phyloP scores from a whole-genome alignment of 495 filamentous ascomycete species.

The Amniculicola lignicola region DNA sequence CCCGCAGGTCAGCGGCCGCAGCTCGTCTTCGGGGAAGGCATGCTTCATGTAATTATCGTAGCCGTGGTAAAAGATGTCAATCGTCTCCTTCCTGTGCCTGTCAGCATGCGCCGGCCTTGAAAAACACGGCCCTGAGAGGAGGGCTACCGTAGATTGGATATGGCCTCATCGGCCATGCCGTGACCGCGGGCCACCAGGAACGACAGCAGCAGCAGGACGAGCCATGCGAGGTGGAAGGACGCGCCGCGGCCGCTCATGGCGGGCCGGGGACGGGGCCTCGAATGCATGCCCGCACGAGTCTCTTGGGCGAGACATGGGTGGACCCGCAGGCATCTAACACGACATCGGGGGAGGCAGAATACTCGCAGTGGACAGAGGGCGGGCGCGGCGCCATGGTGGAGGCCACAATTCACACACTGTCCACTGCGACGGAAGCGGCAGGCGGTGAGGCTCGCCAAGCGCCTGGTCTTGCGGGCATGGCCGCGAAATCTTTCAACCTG shows the following conservation, averaged over 20 bases:
- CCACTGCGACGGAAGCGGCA: too few relatives aligned
- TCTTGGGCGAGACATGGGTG: slow-evolving; percentile 24
- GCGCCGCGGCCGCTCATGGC: slow-evolving; percentile 8
- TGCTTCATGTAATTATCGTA: slow-evolving; percentile 91
- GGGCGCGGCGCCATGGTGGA: too few relatives aligned
- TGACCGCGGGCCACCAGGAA: slow-evolving; percentile 25
- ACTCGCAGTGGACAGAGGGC: too few relatives aligned
- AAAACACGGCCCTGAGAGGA: not conserved
- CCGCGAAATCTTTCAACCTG: slow-evolving; percentile 11
- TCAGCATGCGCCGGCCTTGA: slow-evolving; percentile 1
- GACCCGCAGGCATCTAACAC: too few relatives aligned
- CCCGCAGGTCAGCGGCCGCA: slow-evolving; percentile 80
- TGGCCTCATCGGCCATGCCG: slow-evolving; percentile 42
- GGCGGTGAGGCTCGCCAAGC: too few relatives aligned
- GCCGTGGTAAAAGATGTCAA: slow-evolving; percentile 94
- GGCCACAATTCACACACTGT: too few relatives aligned
- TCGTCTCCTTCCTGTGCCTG: slow-evolving; percentile 65
- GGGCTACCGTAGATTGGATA: slow-evolving; percentile 30
- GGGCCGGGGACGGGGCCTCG: slow-evolving; percentile 17
- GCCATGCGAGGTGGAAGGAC: slow-evolving; percentile 28
- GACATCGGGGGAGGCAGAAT: too few relatives aligned
- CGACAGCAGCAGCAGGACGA: slow-evolving; percentile 31
- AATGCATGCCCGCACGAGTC: slow-evolving; percentile 30
- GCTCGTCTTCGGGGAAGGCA: slow-evolving; percentile 96
- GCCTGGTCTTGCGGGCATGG: too few relatives aligned